Conservation (phyloP, 2,329 filamentous ascomycete species). For the Cordyceps farinosa region DNA sequence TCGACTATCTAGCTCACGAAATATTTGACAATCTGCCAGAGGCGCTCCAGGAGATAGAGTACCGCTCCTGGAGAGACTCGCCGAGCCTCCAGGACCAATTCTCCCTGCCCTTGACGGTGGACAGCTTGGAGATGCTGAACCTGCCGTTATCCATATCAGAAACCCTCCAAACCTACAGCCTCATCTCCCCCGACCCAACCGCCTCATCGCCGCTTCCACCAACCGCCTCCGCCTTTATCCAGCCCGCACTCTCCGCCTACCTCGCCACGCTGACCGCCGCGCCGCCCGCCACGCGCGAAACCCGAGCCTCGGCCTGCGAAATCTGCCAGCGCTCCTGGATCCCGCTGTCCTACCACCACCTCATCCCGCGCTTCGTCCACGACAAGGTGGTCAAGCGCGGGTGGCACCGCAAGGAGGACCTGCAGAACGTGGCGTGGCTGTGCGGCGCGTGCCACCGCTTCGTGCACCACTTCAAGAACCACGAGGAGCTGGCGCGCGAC, state of each 20-base stretch:
- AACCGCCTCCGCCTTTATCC: slow-evolving; percentile 53
- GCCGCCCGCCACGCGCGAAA: slow-evolving; percentile 60
- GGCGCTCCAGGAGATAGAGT: slow-evolving; percentile 58
- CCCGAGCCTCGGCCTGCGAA: slow-evolving; percentile 62
- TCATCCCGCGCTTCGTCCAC: slow-evolving; percentile 77
- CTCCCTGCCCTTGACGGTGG: slow-evolving; percentile 52
- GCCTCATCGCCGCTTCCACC: slow-evolving; percentile 34
- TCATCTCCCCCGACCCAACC: slow-evolving; percentile 46
- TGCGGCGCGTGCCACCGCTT: slow-evolving; percentile 81
- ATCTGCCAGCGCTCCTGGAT: slow-evolving; percentile 74
- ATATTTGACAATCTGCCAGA: slow-evolving; percentile 64
- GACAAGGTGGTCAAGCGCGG: slow-evolving; percentile 71
- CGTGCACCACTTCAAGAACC: slow-evolving; percentile 70
- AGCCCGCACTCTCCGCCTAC: slow-evolving; percentile 62
- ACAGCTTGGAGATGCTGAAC: slow-evolving; percentile 53
- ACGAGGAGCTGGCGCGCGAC: slow-evolving; percentile 72
- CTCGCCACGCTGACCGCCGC: slow-evolving; percentile 53
- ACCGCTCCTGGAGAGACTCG: slow-evolving; percentile 47
- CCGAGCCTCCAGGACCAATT: slow-evolving; percentile 51
- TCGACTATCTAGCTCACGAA: slow-evolving; percentile 70
- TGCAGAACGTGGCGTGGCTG: slow-evolving; percentile 82
- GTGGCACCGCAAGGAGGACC: slow-evolving; percentile 71
- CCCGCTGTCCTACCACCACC: slow-evolving; percentile 75
- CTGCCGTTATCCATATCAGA: slow-evolving; percentile 54
- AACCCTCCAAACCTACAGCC: slow-evolving; percentile 63